Evolutionary conservation across 2,329 filamentous ascomycete species (phyloP).

Genomic region (Coniochaeta sp.): DNA sequence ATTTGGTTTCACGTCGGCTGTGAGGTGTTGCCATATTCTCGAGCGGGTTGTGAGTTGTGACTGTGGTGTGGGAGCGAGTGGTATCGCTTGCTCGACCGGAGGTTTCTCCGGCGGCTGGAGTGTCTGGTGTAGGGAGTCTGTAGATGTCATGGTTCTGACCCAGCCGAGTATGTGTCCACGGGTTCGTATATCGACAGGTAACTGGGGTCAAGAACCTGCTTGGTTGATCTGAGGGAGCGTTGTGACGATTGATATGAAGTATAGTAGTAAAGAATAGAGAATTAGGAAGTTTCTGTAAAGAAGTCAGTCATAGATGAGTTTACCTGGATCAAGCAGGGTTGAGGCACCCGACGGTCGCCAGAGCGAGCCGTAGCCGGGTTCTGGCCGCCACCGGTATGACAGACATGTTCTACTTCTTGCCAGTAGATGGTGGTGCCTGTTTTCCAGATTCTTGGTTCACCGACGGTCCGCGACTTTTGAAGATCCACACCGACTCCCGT

Average conservation of each 20-base stretch:
- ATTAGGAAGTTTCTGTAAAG: background rate
- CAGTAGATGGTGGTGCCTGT: background rate
- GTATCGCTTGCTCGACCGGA: background rate
- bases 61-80: background rate
- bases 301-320: too few species aligned
- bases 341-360: too few species aligned
- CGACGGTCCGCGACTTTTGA: background rate
- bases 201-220: too few species aligned
- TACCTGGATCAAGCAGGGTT: background rate
- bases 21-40: slow-evolving; percentile 19
- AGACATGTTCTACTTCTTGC: background rate
- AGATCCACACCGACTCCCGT: slow-evolving; percentile 2
- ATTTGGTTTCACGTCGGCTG: slow-evolving; percentile 26
- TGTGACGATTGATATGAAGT: too few species aligned
- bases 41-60: background rate
- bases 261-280: background rate
- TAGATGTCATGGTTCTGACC: background rate
- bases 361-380: background rate
- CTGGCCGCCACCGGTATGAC: background rate
- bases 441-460: background rate
- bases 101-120: background rate
- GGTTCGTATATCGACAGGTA: background rate
- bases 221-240: too few species aligned
- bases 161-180: too few species aligned
- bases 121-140: too few species aligned